Conservation (phyloP, 2,329 filamentous ascomycete species). For the Tympanopsis confertula region DNA sequence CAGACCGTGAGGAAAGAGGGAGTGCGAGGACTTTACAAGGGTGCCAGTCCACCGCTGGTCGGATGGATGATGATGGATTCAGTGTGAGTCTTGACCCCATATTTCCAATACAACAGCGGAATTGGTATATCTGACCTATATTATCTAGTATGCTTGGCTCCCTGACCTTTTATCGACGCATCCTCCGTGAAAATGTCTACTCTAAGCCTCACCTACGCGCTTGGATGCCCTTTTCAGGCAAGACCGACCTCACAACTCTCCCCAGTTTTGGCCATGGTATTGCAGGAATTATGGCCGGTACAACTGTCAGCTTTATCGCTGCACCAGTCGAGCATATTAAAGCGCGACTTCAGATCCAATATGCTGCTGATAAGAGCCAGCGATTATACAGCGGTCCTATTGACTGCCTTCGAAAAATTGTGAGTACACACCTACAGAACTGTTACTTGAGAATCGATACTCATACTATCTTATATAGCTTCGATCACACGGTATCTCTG, state of each 20-base stretch:
- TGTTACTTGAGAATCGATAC: too few relatives aligned
- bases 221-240: slow-evolving; percentile 16
- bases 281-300: slow-evolving; percentile 76
- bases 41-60: slow-evolving; percentile 78
- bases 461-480: too few relatives aligned
- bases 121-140: too few relatives aligned
- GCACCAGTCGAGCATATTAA: slow-evolving; percentile 94
- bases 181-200: slow-evolving; percentile 74
- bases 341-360: slow-evolving; percentile 87
- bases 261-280: slow-evolving; percentile 74
- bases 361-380: slow-evolving; percentile 66
- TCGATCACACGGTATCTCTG: slow-evolving; percentile 55
- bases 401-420: slow-evolving; percentile 67
- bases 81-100: slow-evolving; percentile 18
- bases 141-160: slow-evolving; percentile 65
- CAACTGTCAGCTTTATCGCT: slow-evolving; percentile 84
- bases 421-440: slow-evolving; percentile 22
- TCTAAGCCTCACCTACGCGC: slow-evolving; percentile 28
- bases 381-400: slow-evolving; percentile 77
- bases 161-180: slow-evolving; percentile 75
- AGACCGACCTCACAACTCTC: slow-evolving; percentile 30
- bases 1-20: slow-evolving; percentile 83
- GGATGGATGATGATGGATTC: slow-evolving; percentile 99
- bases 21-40: slow-evolving; percentile 79
- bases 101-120: too few relatives aligned